Base-by-base conservation (phyloP, 805 yeast genomes). In the Kodamaea leandrae region DNA sequence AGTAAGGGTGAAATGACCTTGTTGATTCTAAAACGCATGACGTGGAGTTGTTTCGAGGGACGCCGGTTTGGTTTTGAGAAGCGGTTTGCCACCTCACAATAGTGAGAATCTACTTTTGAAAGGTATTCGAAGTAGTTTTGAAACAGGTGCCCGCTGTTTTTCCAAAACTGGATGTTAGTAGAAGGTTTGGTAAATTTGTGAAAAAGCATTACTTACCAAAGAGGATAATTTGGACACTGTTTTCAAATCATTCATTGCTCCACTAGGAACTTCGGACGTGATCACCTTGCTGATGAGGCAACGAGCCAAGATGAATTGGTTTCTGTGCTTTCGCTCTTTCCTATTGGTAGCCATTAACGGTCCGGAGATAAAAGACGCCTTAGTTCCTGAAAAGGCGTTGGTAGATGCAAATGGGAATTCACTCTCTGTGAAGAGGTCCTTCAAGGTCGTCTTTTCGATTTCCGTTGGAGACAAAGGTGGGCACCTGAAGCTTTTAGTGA, bases 281-380 rank as follows among this genome's bases (percentile, higher is more conserved):
- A 55, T 24, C 17, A 50, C 17, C n/a, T 41, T 42, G 9, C 52
- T 44, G 12, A 55, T 19, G 5, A 46, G 23, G 43, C 46, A 47
- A 21, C 60, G 45, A 10, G 57, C 58, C 15, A 54, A 42, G 10
- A 55, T 54, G 32, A 50, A 55, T 30, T 42, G 45, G 41, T 55
- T 55, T 37, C 57, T 39, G 6, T 53, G 41, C 15, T 52, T 38
- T 7, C 18, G 28, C 18, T 24, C 26, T 18, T 25, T 26, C 10
- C 7, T 25, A 6, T 25, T 25, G n/a, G n/a, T 25, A 25, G 28
- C n/a, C 6, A 12, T 14, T 25, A 10, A 6, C n/a, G 6, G 28
- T 12, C 28, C n/a, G 28, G 28, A 25, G 28, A 25, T 10, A 14
- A 25, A 25, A 6, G 28, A 25, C 4, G 28, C 28, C n/a, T 25